These are phyloP conservation scores for Leccinum cinnamomeum DNA, from an alignment of 1,284 basidiomycete species.

Conservation along the genomic window DNA sequence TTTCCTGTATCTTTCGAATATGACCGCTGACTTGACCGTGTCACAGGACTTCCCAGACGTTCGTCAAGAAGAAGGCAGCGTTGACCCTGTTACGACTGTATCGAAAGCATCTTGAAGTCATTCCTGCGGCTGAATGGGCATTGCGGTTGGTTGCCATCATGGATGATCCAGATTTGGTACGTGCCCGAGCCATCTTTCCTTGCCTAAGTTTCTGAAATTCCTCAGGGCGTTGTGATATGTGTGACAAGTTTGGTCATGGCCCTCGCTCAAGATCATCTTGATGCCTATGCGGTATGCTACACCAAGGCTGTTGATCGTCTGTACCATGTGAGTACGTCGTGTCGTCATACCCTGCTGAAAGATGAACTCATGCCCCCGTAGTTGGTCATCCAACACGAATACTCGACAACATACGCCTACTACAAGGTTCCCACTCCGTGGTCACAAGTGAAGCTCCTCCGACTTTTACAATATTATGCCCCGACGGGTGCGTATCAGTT, in stretches of 20 bases:
- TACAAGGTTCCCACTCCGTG: constrained; percentile 98
- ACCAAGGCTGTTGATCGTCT: constrained; percentile 92
- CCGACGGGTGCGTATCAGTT: constrained; percentile 68
- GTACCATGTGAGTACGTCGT: constrained; percentile 60
- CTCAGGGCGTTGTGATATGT: constrained; percentile 89
- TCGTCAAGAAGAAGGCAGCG: constrained; percentile 99
- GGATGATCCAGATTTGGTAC: constrained; percentile 88
- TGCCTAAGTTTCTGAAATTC: constrained; percentile 10
- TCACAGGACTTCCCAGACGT: constrained; percentile 84
- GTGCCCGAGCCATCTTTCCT: constrained; percentile 15
- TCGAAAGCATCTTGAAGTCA: constrained; percentile 93
- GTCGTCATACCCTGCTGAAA: neutral
- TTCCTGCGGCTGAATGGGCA: constrained; percentile 95
- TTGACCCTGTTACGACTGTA: constrained; percentile 91
- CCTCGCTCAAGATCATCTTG: constrained; percentile 91
- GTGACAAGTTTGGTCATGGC: constrained; percentile 95
- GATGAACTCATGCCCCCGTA: constrained; percentile 32
- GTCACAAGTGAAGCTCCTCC: constrained; percentile 95
- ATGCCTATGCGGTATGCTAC: constrained; percentile 89
- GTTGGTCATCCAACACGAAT: constrained; percentile 92
- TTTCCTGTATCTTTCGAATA: neutral
- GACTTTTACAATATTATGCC: constrained; percentile 93
- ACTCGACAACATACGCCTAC: constrained; percentile 88
- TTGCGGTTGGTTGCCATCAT: constrained; percentile 92
- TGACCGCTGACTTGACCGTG: constrained; percentile 7